Percentiles rank a stretch among this genome's conserved stretches.
phyloP scores from a whole-genome alignment of 169 alveolate genomes.

The Condylostoma magnum region DNA sequence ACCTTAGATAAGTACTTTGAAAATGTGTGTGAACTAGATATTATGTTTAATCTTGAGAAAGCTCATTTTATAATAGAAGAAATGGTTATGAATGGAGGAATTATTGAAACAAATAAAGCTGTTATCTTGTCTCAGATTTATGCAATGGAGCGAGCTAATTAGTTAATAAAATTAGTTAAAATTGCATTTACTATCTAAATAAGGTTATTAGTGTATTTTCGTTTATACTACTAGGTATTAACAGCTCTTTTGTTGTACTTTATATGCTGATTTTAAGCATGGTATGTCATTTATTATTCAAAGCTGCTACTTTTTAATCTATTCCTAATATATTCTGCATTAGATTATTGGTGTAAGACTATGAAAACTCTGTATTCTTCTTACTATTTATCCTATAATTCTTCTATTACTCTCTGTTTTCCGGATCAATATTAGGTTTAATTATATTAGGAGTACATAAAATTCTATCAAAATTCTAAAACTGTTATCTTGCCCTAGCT shows the following conservation, averaged over 20 bases:
- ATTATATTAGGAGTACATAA: conserved; percentile 52
- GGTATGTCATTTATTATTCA: conserved; percentile 21
- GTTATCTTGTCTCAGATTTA: conserved; percentile 65
- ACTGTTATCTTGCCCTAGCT: conserved; percentile 56
- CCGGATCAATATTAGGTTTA: conserved; percentile 31
- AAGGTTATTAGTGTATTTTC: not conserved
- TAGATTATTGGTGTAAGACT: conserved; percentile 12
- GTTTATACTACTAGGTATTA: not conserved
- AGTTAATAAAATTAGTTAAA: not conserved
- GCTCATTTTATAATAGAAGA: conserved; percentile 98
- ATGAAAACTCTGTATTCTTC: conserved; percentile 43
- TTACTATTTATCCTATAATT: conserved; percentile 29
- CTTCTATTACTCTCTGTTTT: conserved; percentile 33
- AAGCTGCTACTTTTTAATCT: conserved; percentile 27
- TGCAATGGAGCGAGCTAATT: conserved; percentile 41
- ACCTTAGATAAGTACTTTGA: conserved; percentile 97
- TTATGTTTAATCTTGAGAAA: conserved; percentile 97
- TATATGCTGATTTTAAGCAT: conserved; percentile 5
- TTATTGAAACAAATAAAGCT: conserved; percentile 92
- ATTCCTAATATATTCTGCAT: not conserved
- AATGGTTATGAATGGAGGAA: conserved; percentile 94
- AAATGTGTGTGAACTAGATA: conserved; percentile 94
- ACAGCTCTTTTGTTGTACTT: conserved; percentile 15
- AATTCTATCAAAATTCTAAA: conserved; percentile 70
- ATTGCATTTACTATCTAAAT: not conserved